These are phyloP conservation scores for Chrysoporthe cubensis DNA, from an alignment of 2,329 filamentous ascomycete genomes.

Conservation along the genomic window DNA sequence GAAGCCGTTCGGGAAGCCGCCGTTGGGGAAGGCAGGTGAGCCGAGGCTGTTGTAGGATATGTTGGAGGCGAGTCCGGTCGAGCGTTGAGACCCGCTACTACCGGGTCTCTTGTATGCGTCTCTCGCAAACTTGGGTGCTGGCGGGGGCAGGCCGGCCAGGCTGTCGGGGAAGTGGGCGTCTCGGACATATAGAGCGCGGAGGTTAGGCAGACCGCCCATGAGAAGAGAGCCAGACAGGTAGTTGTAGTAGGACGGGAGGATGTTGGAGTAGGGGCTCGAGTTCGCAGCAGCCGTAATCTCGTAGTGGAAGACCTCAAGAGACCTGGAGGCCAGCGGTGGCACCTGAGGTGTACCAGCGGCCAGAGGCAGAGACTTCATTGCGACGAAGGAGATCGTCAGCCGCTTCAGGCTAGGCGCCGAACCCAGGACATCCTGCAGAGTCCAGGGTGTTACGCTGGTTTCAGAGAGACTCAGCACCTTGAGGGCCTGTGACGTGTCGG, in stretches of 20 bases:
- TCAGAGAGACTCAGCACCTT: constrained; percentile 70
- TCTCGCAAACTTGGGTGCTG: constrained; percentile 50
- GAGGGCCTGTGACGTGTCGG: constrained; percentile 63
- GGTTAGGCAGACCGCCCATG: constrained; percentile 71
- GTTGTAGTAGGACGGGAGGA: constrained; percentile 72
- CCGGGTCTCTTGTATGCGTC: constrained; percentile 40
- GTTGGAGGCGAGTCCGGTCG: constrained; percentile 29
- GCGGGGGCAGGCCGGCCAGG: constrained; percentile 71
- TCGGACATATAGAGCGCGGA: constrained; percentile 81
- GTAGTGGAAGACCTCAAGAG: constrained; percentile 75
- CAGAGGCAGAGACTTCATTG: constrained; percentile 54
- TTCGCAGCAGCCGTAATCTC: constrained; percentile 71
- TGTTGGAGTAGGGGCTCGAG: constrained; percentile 60
- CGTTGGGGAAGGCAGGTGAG: constrained; percentile 31
- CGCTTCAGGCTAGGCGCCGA: constrained; percentile 61
- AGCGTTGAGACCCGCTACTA: constrained; percentile 39
- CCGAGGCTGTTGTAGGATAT: constrained; percentile 30
- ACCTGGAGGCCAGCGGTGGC: constrained; percentile 68
- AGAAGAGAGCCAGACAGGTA: constrained; percentile 86
- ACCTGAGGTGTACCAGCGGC: constrained; percentile 48
- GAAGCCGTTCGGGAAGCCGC: constrained; percentile 23
- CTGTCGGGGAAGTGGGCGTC: constrained; percentile 82
- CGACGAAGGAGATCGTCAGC: constrained; percentile 56
- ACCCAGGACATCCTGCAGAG: constrained; percentile 64
- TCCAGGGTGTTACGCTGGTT: constrained; percentile 69